phyloP scores from a whole-genome alignment of 1,284 basidiomycete genomes.

The Ganoderma meredithae region DNA sequence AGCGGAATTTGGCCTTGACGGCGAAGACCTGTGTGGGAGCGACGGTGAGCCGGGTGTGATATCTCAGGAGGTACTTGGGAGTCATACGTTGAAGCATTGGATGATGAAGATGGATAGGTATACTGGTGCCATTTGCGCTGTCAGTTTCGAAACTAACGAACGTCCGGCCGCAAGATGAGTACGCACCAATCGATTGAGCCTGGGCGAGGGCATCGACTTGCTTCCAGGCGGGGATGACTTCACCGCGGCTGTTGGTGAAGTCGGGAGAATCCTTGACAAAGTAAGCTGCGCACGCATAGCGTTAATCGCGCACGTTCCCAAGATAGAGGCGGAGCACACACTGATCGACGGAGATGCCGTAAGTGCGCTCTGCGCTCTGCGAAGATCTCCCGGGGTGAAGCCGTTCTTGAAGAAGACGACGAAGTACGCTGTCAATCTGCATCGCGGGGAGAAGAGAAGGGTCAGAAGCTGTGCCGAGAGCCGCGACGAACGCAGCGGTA shows the following conservation, averaged over 20 bases:
- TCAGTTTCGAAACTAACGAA: too few relatives aligned
- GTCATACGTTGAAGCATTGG: slow-evolving; percentile 71
- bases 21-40: slow-evolving; percentile 59
- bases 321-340: neutral
- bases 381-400: slow-evolving; percentile 65
- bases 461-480: slow-evolving; percentile 68
- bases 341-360: slow-evolving; percentile 20
- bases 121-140: too few relatives aligned
- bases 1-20: slow-evolving; percentile 68
- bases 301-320: neutral
- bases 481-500: slow-evolving; percentile 41
- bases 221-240: slow-evolving; percentile 50
- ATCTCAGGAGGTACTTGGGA: neutral
- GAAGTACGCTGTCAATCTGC: slow-evolving; percentile 66
- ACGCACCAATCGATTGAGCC: slow-evolving; percentile 65
- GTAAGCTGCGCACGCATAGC: slow-evolving; percentile 43
- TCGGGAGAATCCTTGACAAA: slow-evolving; percentile 59
- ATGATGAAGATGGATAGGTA: slow-evolving; percentile 73
- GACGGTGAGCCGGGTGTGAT: neutral
- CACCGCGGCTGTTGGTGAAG: slow-evolving; percentile 62
- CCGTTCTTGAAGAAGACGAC: slow-evolving; percentile 70
- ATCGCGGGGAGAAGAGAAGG: slow-evolving; percentile 45
- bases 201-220: slow-evolving; percentile 67
- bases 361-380: slow-evolving; percentile 51
- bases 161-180: neutral